A percentile compares a stretch with the other conserved stretches of the same genome.
phyloP scores from a whole-genome alignment of 78 protist genomes.

The Monosiga brevicollis region DNA sequence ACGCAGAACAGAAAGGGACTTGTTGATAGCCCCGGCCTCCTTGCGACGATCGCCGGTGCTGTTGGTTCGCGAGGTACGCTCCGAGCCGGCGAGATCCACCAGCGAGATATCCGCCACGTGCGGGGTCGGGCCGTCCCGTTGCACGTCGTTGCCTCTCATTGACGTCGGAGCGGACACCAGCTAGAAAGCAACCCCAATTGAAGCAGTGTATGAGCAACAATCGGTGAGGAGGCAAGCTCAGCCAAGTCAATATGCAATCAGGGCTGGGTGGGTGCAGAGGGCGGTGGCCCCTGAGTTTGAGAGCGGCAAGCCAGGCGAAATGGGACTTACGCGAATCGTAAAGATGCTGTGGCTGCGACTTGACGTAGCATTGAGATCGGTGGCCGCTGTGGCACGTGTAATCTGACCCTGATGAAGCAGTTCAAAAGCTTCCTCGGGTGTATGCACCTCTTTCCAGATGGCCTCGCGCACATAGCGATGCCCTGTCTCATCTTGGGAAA shows the following conservation, averaged over 20 bases:
- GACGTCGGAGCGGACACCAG: background rate
- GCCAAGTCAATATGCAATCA: no score
- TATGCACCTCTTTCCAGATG: background rate
- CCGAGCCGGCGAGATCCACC: background rate
- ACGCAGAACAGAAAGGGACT: background rate
- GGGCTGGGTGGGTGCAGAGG: no score
- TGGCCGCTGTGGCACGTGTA: conserved; percentile 27
- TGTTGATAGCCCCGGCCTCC: background rate
- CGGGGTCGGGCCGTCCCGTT: background rate
- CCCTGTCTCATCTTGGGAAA: background rate
- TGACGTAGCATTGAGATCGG: conserved; percentile 47
- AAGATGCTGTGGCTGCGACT: conserved; percentile 64
- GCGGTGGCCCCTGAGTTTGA: no score
- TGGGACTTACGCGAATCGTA: background rate
- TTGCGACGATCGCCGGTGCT: background rate
- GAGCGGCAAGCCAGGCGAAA: no score
- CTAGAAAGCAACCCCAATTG: background rate
- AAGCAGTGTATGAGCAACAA: background rate
- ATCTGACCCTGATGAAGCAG: background rate
- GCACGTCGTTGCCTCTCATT: background rate
- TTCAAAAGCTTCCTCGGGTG: background rate
- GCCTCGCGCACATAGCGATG: background rate
- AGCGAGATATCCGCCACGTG: background rate
- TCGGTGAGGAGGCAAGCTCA: no score
- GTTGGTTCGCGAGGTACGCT: background rate